Base-by-base conservation (phyloP, 1,139 yeast genomes). In the Debaryomyces singareniensis region DNA sequence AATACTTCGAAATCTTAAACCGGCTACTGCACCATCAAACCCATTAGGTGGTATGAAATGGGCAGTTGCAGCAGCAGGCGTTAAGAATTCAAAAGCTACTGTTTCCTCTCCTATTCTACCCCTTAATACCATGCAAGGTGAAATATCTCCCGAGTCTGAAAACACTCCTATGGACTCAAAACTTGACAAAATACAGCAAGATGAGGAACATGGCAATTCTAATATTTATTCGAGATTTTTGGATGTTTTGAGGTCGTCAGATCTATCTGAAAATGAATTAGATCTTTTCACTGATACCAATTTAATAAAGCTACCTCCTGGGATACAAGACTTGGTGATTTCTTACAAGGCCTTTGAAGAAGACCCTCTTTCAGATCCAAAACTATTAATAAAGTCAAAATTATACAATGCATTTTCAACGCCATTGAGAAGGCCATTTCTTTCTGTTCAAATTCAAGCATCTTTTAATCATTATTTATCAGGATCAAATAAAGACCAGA, bases 31-130 rank as follows among this genome's bases (percentile, higher is more conserved):
- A 5, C 86, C 86, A 7, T 60, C 75, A 7, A 74, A 73, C 38
- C 83, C 84, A 1, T 69, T 71, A 3, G 76, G 78, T 11, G 81
- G 74, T 34, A 58, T 78, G 39, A 78, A 78, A 43, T 80, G 89
- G 73, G 72, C 91, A 0, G 71, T 80, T 1, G 80, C 84, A 2
- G 83, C 81, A 2, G 77, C 78, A 4, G 74, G 74, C 18, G 56
- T 57, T 15, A 33, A 44, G 20, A 37, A 42, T 9, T 31, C 45
- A 4, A 34, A 37, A 11, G n/a, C n/a, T n/a, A n/a, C n/a, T n/a
- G n/a, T n/a, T n/a, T n/a, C n/a, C n/a, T n/a, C n/a, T n/a, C 24
- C 24, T 6, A 11, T 13, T 6, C 16, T 36, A 31, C 27, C 28
- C 30, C 6, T 29, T 32, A 22, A 25, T 11, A 38, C 30, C 12